Conservation (phyloP, 2,329 filamentous ascomycete species). For the Talaromyces sp. region DNA sequence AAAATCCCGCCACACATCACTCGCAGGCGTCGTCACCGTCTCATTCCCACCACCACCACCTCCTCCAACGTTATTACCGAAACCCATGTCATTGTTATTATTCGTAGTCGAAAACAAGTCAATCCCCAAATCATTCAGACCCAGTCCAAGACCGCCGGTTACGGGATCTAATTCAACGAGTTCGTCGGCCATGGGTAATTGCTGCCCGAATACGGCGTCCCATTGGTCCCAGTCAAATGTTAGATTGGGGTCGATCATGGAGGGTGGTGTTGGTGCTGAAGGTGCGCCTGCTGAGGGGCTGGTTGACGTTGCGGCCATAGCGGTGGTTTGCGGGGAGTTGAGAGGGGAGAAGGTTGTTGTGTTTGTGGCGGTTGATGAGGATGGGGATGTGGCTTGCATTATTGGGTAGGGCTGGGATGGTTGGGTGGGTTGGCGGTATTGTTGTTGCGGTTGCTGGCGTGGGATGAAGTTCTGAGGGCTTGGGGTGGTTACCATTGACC, state of each 20-base stretch:
- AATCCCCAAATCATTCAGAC: slow-evolving; percentile 15
- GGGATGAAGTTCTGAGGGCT: slow-evolving; percentile 2
- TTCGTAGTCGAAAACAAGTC: slow-evolving; percentile 5
- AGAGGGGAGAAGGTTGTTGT: not conserved
- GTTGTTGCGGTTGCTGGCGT: slow-evolving; percentile 5
- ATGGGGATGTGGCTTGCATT: not conserved
- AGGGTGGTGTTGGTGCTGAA: slow-evolving; percentile 35
- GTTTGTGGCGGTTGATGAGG: not conserved
- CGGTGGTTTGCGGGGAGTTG: not conserved
- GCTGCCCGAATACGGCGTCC: slow-evolving; percentile 51
- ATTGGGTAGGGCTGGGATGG: not conserved
- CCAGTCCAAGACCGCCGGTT: slow-evolving; percentile 29
- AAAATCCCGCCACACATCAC: slow-evolving; percentile 15
- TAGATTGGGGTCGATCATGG: slow-evolving; percentile 42
- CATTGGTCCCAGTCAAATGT: slow-evolving; percentile 52
- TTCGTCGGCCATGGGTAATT: slow-evolving; percentile 45
- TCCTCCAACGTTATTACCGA: not conserved
- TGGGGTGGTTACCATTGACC: not conserved
- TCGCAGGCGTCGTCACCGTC: not conserved
- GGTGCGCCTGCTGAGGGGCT: slow-evolving; percentile 17
- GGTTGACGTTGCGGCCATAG: not conserved
- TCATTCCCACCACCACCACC: not conserved
- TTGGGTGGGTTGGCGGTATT: not conserved
- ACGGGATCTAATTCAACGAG: slow-evolving; percentile 45
- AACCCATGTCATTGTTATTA: not conserved